A percentile compares a stretch with the other conserved stretches of the same genome.
These are phyloP conservation scores for Posidonia australis DNA, from an alignment of 106 monocot species.

Conservation along the genomic window DNA sequence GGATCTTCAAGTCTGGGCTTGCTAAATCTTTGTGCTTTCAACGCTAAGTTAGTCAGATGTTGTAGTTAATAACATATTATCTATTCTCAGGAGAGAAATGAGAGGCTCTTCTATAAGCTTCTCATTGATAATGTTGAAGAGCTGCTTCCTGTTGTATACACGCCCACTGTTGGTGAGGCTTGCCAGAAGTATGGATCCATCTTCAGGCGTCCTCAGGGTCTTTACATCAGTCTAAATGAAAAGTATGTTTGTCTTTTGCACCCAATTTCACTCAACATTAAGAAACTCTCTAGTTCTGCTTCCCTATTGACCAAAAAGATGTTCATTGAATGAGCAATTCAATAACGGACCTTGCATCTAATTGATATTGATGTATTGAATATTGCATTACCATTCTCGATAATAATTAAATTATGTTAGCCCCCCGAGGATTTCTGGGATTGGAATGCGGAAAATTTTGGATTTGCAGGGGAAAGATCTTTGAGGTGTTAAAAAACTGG, in stretches of 20 bases:
- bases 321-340: no score
- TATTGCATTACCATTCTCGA: no score
- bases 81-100: slow-evolving; percentile 59
- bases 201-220: slow-evolving; percentile 72
- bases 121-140: slow-evolving; percentile 90
- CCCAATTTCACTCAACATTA: neutral
- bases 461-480: slow-evolving; percentile 62
- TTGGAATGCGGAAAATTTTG: neutral
- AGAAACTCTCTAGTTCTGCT: no score
- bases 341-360: no score
- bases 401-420: no score
- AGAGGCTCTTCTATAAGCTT: slow-evolving; percentile 95
- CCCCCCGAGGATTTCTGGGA: neutral
- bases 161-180: slow-evolving; percentile 88
- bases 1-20: slow-evolving; percentile 78
- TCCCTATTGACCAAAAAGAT: no score
- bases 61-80: no score
- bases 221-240: slow-evolving; percentile 76
- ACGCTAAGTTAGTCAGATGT: neutral
- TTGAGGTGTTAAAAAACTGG: slow-evolving; percentile 91
- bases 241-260: slow-evolving; percentile 32
- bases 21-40: neutral
- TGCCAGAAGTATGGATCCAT: slow-evolving; percentile 94
- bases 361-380: no score
- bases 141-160: slow-evolving; percentile 82